Conservation (phyloP, 83 land plant genomes). For the Picea engelmannii region DNA sequence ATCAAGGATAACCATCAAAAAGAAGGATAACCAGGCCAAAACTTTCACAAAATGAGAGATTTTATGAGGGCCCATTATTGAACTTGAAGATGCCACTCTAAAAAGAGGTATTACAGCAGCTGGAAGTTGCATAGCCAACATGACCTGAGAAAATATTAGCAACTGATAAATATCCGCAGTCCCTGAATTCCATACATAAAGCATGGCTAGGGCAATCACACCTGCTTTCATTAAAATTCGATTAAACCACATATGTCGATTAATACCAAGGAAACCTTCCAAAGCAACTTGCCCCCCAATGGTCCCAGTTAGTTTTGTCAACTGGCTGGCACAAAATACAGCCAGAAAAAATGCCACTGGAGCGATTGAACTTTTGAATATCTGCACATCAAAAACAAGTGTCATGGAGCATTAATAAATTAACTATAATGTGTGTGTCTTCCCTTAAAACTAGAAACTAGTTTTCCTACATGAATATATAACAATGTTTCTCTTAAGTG, state of each 20-base stretch:
- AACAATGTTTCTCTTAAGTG: background rate
- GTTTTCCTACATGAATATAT: background rate
- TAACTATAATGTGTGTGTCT: background rate
- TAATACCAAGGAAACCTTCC: conserved; percentile 51
- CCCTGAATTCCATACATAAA: conserved; percentile 64
- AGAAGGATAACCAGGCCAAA: conserved; percentile 48
- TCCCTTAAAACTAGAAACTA: background rate
- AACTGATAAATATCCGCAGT: conserved; percentile 81
- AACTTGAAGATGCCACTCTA: conserved; percentile 71
- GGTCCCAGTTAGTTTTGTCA: conserved; percentile 63
- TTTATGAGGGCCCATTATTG: conserved; percentile 73
- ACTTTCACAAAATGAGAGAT: conserved; percentile 55
- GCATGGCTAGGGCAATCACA: conserved; percentile 61
- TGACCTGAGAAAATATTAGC: conserved; percentile 75
- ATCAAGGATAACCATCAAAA: conserved; percentile 52
- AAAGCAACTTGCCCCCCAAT: conserved; percentile 48
- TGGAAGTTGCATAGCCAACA: conserved; percentile 86
- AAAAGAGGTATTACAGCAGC: conserved; percentile 82
- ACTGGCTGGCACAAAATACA: conserved; percentile 68
- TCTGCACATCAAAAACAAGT: conserved; percentile 38
- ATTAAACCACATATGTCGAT: conserved; percentile 64
- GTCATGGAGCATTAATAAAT: conserved; percentile 1
- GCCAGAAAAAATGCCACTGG: conserved; percentile 57
- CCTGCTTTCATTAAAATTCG: conserved; percentile 47
- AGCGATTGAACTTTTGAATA: conserved; percentile 60